Percentiles rank a stretch among this genome's conserved stretches.
phyloP scores from a whole-genome alignment of 129 eudicot species.

The Flaveria bidentis region DNA sequence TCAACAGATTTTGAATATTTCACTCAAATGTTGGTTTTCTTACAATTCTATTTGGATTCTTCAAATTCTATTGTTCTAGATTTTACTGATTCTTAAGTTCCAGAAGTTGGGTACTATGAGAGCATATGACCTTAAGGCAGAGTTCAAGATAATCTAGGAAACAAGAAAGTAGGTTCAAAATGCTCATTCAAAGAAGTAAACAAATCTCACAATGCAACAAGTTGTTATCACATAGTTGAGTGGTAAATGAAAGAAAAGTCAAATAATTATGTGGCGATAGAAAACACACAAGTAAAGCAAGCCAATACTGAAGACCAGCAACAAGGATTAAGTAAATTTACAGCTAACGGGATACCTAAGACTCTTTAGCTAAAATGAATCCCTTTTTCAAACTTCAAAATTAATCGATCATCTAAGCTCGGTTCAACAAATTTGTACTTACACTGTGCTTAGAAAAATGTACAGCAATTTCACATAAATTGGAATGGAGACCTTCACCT shows the following conservation, averaged over 20 bases:
- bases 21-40: too few species aligned
- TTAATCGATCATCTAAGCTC: neutral
- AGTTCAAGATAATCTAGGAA: neutral
- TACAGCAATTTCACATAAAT: neutral
- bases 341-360: neutral
- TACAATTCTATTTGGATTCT: too few species aligned
- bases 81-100: too few species aligned
- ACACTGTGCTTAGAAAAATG: neutral
- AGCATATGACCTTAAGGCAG: neutral
- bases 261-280: neutral
- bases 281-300: neutral
- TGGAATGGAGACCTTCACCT: neutral
- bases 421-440: neutral
- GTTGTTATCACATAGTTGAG: neutral
- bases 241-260: neutral
- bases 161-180: neutral
- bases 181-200: neutral
- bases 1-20: too few species aligned
- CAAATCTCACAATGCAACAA: neutral
- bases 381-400: too few species aligned
- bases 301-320: too few species aligned
- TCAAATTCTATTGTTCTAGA: too few species aligned
- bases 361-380: too few species aligned
- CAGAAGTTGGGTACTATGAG: neutral
- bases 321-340: too few species aligned